phyloP scores from a whole-genome alignment of 148 eudicot genomes.

The Pouteria glomerata region DNA sequence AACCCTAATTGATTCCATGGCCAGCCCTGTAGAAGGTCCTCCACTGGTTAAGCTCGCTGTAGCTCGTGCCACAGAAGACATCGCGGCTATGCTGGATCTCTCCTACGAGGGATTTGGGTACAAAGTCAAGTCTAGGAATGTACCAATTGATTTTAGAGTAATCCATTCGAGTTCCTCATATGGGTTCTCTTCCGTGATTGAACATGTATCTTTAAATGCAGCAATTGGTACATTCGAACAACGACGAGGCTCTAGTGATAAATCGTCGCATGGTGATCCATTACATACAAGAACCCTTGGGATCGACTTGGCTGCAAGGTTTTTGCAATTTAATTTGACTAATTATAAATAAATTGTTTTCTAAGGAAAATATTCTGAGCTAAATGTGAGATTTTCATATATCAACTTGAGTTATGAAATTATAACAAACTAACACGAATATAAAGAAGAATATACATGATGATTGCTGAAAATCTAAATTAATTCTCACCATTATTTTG shows the following conservation, averaged over 20 bases:
- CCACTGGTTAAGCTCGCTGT: constrained; percentile 66
- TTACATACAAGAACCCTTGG: constrained; percentile 48
- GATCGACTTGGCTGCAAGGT: too few species aligned
- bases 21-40: constrained; percentile 38
- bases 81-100: constrained; percentile 68
- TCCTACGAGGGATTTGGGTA: constrained; percentile 69
- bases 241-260: constrained; percentile 47
- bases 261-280: constrained; percentile 90
- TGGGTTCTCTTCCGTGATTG: constrained; percentile 60
- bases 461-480: too few species aligned
- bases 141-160: constrained; percentile 55
- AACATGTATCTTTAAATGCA: constrained; percentile 42
- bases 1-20: constrained; percentile 69
- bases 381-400: too few species aligned
- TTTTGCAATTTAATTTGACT: too few species aligned
- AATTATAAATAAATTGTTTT: too few species aligned
- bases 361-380: constrained; percentile 46
- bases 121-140: constrained; percentile 50
- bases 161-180: constrained; percentile 53
- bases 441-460: constrained; percentile 68
- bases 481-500: too few species aligned
- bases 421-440: constrained; percentile 67
- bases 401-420: constrained; percentile 45
- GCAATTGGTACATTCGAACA: constrained; percentile 9
- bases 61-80: constrained; percentile 48